Evolutionary conservation across 208 protist genomes (phyloP), one percentile per base, ranked within the genome.

Genomic region (Trypanosoma boissoni): DNA sequence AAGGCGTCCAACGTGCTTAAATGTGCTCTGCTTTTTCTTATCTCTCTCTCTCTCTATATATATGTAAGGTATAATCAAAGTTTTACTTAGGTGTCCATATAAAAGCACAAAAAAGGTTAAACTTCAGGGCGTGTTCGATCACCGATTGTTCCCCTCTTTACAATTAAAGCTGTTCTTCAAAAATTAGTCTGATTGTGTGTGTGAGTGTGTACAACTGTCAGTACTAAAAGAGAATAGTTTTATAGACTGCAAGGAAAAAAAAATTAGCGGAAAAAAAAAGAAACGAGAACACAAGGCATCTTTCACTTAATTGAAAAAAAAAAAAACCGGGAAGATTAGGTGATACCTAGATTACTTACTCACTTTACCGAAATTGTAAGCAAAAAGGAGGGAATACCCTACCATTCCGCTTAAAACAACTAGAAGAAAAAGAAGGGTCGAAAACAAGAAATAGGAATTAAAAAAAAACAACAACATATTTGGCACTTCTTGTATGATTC

Each of bases 401-500:
- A 42, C 16, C 12, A 16, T 42, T 9, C 10, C 43, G 18, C n/a
- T 49, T 49, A 24, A 21, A 6, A 10, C 18, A 49, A 18, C 43
- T 18, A 24, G 10, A 26, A 18, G n/a, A 18, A 49, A 21, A 49
- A 7, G 10, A 24, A 49, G n/a, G 6, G n/a, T 49, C 7, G 7
- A 49, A 10, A 49, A 10, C 7, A 10, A 49, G 7, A 49, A 21
- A 49, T 49, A 49, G 7, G 9, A 10, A 49, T 49, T 21, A 7
- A 49, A 21, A 21, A 6, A 32, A 32, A 20, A n/a, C 10, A 32
- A 20, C 6, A 32, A 53, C 8, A 31, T 53, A 32, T 53, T 53
- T 53, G 8, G n/a, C 21, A 39, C 4, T 20, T 64, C 36, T 24
- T 12, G 0, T 10, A 91, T 94, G 87, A 85, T 91, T 58, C 78